Evolutionary conservation across 129 eudicot genomes (phyloP).

Genomic region (Lonicera japonica): DNA sequence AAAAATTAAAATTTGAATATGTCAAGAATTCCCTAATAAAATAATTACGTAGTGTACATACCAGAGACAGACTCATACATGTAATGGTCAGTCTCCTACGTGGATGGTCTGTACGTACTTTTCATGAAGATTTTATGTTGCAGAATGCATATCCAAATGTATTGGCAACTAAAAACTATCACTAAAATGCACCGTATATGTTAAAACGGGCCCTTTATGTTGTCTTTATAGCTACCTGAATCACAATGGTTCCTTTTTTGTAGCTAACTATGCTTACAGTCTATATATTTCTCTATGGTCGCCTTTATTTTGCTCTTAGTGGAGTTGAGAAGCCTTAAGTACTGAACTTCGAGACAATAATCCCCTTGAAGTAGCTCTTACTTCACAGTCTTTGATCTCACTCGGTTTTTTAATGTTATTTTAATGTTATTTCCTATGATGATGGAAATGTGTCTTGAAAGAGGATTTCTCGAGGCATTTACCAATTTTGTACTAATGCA

Average conservation of each 20-base stretch:
- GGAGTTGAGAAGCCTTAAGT: conserved; percentile 70
- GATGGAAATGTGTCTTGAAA: conserved; percentile 95
- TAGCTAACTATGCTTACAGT: conserved; percentile 85
- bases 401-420: conserved; percentile 77
- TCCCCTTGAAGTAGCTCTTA: conserved; percentile 92
- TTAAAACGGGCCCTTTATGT: too few species aligned
- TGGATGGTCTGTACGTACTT: too few species aligned
- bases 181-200: too few species aligned
- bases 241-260: conserved; percentile 16
- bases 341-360: conserved; percentile 51
- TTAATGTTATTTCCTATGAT: conserved; percentile 99
- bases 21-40: too few species aligned
- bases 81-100: too few species aligned
- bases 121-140: too few species aligned
- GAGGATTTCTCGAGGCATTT: conserved; percentile 72
- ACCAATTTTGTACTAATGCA: conserved; percentile 93
- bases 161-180: too few species aligned
- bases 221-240: conserved; percentile 16
- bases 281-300: conserved; percentile 85
- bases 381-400: conserved; percentile 87
- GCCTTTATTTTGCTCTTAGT: conserved; percentile 92
- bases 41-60: too few species aligned
- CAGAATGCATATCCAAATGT: too few species aligned
- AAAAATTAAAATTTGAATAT: too few species aligned
- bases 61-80: too few species aligned